phyloP scores from a whole-genome alignment of 2,329 filamentous ascomycete species.

The Colletotrichum salicis region DNA sequence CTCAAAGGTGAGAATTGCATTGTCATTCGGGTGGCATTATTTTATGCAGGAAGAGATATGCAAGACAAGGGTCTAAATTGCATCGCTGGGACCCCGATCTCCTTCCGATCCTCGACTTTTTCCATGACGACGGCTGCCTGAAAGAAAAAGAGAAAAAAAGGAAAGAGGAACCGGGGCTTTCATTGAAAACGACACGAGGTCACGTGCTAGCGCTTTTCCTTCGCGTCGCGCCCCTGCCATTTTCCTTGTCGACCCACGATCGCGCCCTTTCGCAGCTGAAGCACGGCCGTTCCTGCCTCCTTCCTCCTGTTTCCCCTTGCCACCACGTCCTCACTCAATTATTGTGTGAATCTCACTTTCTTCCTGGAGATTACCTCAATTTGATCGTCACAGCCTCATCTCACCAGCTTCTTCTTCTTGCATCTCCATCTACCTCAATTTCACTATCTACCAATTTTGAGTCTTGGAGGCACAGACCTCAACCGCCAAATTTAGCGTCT shows the following conservation, averaged over 20 bases:
- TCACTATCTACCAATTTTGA: background rate
- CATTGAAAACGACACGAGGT: conserved; percentile 32
- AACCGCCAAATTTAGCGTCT: conserved; percentile 4
- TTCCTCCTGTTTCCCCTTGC: background rate
- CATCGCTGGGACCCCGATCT: conserved; percentile 12
- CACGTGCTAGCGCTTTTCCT: conserved; percentile 48
- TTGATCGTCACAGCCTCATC: background rate
- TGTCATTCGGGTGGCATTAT: background rate
- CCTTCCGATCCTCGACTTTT: conserved; percentile 1
- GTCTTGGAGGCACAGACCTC: conserved; percentile 1
- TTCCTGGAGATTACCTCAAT: background rate
- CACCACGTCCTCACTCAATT: background rate
- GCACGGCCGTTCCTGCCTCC: background rate
- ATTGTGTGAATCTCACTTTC: background rate
- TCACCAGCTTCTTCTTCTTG: background rate
- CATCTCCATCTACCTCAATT: background rate
- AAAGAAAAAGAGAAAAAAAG: background rate
- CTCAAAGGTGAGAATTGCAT: no score
- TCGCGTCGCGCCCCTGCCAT: conserved; percentile 44
- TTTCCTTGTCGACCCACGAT: conserved; percentile 3
- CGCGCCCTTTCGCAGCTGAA: conserved; percentile 15
- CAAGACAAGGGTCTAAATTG: background rate
- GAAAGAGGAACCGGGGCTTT: conserved; percentile 1
- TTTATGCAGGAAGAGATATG: background rate
- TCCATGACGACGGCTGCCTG: conserved; percentile 23